Base-by-base conservation (phyloP, 2,329 filamentous ascomycete genomes). In the Aspergillus neoniger region DNA sequence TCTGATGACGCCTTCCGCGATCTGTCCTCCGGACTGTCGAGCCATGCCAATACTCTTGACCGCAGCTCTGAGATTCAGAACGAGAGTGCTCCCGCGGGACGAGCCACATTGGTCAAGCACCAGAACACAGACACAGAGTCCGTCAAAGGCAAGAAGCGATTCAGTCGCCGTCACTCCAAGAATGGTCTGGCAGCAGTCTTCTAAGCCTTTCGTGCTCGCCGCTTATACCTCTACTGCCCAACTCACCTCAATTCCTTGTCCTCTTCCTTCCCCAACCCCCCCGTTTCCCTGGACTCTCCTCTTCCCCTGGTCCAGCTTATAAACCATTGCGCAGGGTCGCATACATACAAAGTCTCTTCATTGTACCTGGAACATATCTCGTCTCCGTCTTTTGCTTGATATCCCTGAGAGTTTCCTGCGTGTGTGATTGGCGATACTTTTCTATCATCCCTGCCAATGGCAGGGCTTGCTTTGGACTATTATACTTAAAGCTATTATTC, bases 101-200 rank as follows among this genome's bases (percentile, higher is more conserved):
- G 82, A 77, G 70, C 73, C 25, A 76, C 76, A 14, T 66, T 80
- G 23, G 72, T 77, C 55, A 81, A 82, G 61, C 75, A 77, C 54
- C 74, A 76, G 57, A 67, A 68, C 25, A 78, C 76, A 53, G 83
- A 85, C 65, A 75, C 77, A 51, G 83, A 85, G 55, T 84, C 82
- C n/a, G 69, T 83, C 15, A 86, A 85, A 72, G 83, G 83, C 52
- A 81, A 82, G 67, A 87, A 87, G 72, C 77, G 86, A 52, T 98
- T 97, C 77, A 96, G 92, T 79, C 95, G 95, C 78, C 85, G 94
- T 67, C 92, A 96, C 78, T 96, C 91, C 15, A 96, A 96, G 79
- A 96, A 92, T 75, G 93, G 94, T n/a, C 84, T 96, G 52, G 92
- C 92, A 28, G 90, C 93, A 52, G 90, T 91, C 54, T 96, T 97